phyloP scores from a whole-genome alignment of 108 stramenopile genomes.

The Nitzschia sp. region DNA sequence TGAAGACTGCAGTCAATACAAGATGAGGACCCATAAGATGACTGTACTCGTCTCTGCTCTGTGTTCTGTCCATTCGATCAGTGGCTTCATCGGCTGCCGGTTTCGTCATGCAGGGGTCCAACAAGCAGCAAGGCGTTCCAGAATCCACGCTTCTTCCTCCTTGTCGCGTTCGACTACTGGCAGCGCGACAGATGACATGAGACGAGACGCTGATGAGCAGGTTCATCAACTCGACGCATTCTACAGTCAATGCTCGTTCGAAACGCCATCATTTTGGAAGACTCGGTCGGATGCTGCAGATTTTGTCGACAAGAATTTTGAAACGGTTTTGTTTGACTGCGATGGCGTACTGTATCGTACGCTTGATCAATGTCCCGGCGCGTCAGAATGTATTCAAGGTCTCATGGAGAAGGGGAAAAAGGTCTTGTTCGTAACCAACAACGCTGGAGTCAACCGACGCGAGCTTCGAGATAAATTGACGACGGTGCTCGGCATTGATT shows the following conservation, averaged over 20 bases:
- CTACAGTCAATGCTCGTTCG: neutral
- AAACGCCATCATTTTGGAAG: constrained; percentile 40
- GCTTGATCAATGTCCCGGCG: constrained; percentile 58
- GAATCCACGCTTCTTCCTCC: neutral
- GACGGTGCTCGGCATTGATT: constrained; percentile 35
- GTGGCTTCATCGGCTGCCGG: neutral
- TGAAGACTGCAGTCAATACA: too few species aligned
- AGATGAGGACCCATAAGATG: neutral
- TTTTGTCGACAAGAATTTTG: constrained; percentile 45
- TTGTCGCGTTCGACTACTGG: neutral
- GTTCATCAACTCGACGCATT: neutral
- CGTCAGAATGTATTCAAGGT: constrained; percentile 51
- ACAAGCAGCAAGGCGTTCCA: neutral
- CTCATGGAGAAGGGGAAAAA: constrained; percentile 52
- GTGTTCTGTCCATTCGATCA: neutral
- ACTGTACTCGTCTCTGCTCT: neutral
- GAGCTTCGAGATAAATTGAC: constrained; percentile 66
- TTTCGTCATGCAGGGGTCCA: neutral
- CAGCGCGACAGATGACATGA: constrained; percentile 1
- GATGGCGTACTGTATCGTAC: constrained; percentile 88
- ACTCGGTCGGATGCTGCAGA: constrained; percentile 29
- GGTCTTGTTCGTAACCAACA: constrained; percentile 86
- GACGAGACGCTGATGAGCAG: neutral
- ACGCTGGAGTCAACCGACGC: constrained; percentile 67
- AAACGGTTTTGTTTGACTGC: constrained; percentile 83